A percentile compares a stretch with the other conserved stretches of the same genome.
Evolutionary conservation across 2,329 filamentous ascomycete genomes (phyloP).

Genomic region (Tolypocladium sp.): DNA sequence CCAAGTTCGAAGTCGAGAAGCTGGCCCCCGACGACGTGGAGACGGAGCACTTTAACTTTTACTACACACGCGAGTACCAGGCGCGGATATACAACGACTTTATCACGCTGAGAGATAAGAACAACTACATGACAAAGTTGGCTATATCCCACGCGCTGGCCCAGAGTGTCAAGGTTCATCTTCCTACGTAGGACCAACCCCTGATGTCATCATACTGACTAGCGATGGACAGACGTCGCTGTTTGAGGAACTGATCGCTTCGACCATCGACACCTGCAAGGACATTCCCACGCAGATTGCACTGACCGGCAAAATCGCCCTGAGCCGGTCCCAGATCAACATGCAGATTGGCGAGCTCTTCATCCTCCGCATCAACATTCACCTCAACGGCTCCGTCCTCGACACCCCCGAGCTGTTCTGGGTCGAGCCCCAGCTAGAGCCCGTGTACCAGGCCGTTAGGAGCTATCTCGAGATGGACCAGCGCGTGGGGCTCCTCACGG

Average conservation of each 20-base stretch:
- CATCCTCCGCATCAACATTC: slow-evolving; percentile 95
- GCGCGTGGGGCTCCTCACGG: slow-evolving; percentile 78
- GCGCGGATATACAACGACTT: slow-evolving; percentile 99
- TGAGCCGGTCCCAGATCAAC: slow-evolving; percentile 87
- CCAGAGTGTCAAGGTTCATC: slow-evolving; percentile 94
- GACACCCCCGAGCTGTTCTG: slow-evolving; percentile 97
- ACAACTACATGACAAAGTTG: slow-evolving; percentile 96
- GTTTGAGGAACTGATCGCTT: slow-evolving; percentile 90
- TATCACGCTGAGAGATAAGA: slow-evolving; percentile 86
- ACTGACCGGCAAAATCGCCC: slow-evolving; percentile 80
- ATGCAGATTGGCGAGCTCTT: slow-evolving; percentile 99
- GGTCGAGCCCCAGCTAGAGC: slow-evolving; percentile 94
- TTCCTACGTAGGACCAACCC: no score
- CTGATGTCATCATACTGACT: slow-evolving; percentile 13
- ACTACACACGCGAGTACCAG: slow-evolving; percentile 97
- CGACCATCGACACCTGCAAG: slow-evolving; percentile 87
- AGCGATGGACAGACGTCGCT: slow-evolving; percentile 60
- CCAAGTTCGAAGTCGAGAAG: slow-evolving; percentile 90
- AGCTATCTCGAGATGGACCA: slow-evolving; percentile 99
- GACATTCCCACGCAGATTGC: slow-evolving; percentile 91
- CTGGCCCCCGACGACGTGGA: slow-evolving; percentile 82
- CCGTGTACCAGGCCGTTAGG: slow-evolving; percentile 89
- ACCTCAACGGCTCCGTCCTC: slow-evolving; percentile 91
- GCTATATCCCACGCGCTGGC: slow-evolving; percentile 93
- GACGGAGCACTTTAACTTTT: slow-evolving; percentile 98